Evolutionary conservation across 306 rosid genomes (phyloP), one percentile per base, ranked within the genome.

Genomic region (Trifolium fragiferum): DNA sequence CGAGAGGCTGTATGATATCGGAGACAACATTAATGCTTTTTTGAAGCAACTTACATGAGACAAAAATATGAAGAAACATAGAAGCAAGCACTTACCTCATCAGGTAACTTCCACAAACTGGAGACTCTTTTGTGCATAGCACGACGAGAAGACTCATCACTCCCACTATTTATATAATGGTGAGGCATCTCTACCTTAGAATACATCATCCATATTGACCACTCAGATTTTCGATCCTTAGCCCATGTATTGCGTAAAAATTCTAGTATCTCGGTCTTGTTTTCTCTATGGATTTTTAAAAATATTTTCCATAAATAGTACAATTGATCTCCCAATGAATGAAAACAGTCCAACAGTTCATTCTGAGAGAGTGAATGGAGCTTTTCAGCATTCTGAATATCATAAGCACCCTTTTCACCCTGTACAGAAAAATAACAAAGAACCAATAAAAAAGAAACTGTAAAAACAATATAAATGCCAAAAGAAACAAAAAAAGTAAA

Each of bases 161-260:
- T 70, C 58, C 82, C 83, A 76, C 86, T 81, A 76, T 79, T 91
- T 75, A 89, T 78, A 74, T 84, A 86, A 72, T 91, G 90, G 82
- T 91, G 94, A 66, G 98, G 98, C 98, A 93, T 91, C 84, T 93
- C 98, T 76, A 86, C 94, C 83, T 87, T 91, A 38, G 98, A 87
- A 81, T 91, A 83, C 38, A 93, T 87, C 97, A 91, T 91, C 98
- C 98, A 93, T 84, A 91, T 93, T 62, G 98, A 91, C 97, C 97
- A 93, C 50, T 93, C 98, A 57, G 92, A 85, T 84, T 86, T 87
- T 66, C 98, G 86, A 68, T 93, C 93, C 87, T 70, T 88, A 47
- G 88, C 80, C 97, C 97, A 93, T 11, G 75, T 74, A 72, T 91
- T 91, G 57, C 72, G 80, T 84, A 93, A 79, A 84, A 77, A 77